A percentile compares a stretch with the other conserved stretches of the same genome.
Evolutionary conservation across 2,329 filamentous ascomycete genomes (phyloP).

Genomic region (Cytospora mali): DNA sequence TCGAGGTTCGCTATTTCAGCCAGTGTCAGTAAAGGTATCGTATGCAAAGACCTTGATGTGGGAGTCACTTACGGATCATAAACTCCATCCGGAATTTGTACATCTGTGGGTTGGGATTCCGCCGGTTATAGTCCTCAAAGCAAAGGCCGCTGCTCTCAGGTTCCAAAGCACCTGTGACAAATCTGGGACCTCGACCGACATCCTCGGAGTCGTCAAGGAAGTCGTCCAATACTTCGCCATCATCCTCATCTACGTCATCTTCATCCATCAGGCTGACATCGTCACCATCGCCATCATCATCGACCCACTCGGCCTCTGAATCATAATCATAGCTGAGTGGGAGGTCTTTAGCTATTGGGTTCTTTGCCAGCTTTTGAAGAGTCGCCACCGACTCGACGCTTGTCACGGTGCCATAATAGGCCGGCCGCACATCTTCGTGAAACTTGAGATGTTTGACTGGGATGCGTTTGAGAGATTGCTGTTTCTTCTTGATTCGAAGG

Average conservation of each 20-base stretch:
- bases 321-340: slow-evolving; percentile 81
- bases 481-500: slow-evolving; percentile 41
- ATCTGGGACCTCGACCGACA: slow-evolving; percentile 55
- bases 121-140: slow-evolving; percentile 67
- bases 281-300: slow-evolving; percentile 71
- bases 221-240: slow-evolving; percentile 84
- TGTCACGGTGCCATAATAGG: slow-evolving; percentile 75
- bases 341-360: slow-evolving; percentile 56
- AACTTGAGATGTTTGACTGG: slow-evolving; percentile 67
- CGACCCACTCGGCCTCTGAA: slow-evolving; percentile 82
- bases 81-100: slow-evolving; percentile 73
- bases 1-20: slow-evolving; percentile 47
- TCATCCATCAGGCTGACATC: slow-evolving; percentile 62
- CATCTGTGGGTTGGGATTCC: slow-evolving; percentile 51
- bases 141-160: slow-evolving; percentile 80
- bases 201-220: slow-evolving; percentile 91
- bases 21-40: slow-evolving; percentile 25
- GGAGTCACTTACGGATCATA: slow-evolving; percentile 61
- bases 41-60: slow-evolving; percentile 19
- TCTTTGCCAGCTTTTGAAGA: slow-evolving; percentile 54
- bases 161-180: slow-evolving; percentile 69
- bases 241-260: slow-evolving; percentile 68
- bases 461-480: slow-evolving; percentile 51
- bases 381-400: slow-evolving; percentile 55
- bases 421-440: slow-evolving; percentile 65